A percentile compares a stretch with the other conserved stretches of the same genome.
Conservation (phyloP, 805 yeast genomes). For the Scheffersomyces spartinae region DNA sequence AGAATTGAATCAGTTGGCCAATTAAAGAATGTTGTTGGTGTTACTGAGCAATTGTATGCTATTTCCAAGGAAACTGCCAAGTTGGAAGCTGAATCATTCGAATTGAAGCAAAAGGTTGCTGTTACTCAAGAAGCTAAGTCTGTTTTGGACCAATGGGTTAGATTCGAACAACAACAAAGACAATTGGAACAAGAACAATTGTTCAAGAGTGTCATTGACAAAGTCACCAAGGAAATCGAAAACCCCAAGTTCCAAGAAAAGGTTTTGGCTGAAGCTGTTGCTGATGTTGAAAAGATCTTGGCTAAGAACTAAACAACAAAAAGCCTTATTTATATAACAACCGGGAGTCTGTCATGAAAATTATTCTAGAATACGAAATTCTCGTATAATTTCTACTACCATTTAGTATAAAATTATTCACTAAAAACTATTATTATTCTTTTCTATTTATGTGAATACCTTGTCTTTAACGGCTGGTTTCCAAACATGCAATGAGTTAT, state of each 20-base stretch:
- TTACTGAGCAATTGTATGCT: conserved; percentile 86
- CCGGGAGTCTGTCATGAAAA: too few species aligned
- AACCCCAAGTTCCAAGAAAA: conserved; percentile 90
- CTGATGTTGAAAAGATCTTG: conserved; percentile 84
- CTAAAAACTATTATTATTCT: too few species aligned
- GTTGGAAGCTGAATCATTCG: conserved; percentile 89
- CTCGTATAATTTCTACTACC: too few species aligned
- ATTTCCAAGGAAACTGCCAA: conserved; percentile 94
- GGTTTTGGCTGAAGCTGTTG: conserved; percentile 81
- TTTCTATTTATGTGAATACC: too few species aligned
- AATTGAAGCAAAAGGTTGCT: conserved; percentile 82
- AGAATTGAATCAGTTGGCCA: conserved; percentile 83
- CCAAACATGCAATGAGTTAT: conserved; percentile 84
- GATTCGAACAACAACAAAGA: conserved; percentile 94
- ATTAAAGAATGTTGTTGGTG: conserved; percentile 82
- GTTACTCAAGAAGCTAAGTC: conserved; percentile 86
- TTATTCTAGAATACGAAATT: too few species aligned
- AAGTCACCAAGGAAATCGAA: conserved; percentile 74
- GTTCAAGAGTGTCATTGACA: conserved; percentile 73
- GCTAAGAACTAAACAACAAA: conserved; percentile 33
- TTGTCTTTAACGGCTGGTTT: too few species aligned
- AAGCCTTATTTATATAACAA: too few species aligned
- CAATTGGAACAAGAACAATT: conserved; percentile 92
- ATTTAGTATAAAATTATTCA: too few species aligned
- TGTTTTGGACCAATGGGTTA: conserved; percentile 97